Evolutionary conservation across 306 rosid genomes (phyloP).

Genomic region (Gastrolobium bilobum): DNA sequence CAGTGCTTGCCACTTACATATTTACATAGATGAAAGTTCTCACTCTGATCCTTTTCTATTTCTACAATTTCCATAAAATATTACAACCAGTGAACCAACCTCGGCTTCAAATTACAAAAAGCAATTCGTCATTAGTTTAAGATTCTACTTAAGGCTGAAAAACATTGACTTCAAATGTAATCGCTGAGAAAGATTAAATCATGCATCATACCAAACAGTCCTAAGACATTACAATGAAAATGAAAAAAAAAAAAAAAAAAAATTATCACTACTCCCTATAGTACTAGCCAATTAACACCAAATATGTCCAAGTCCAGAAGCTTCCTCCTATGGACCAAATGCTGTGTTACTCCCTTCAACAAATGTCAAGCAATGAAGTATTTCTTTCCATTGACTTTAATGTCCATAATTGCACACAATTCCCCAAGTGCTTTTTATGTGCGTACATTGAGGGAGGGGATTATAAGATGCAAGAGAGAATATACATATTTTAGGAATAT

Average conservation of each 20-base stretch:
- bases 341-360: slow-evolving; percentile 2
- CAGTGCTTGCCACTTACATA: slow-evolving; percentile 1
- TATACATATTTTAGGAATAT: slow-evolving; percentile 14
- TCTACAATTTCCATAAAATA: not conserved
- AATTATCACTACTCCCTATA: slow-evolving; percentile 1
- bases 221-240: not conserved
- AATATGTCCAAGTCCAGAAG: slow-evolving; percentile 4
- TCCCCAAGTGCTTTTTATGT: not conserved
- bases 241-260: not conserved
- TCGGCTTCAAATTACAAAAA: not conserved
- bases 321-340: slow-evolving; percentile 10
- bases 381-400: slow-evolving; percentile 11
- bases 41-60: slow-evolving; percentile 6
- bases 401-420: slow-evolving; percentile 2
- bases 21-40: not conserved
- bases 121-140: not conserved
- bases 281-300: not conserved
- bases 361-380: slow-evolving; percentile 12
- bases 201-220: not conserved
- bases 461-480: slow-evolving; percentile 18
- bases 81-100: not conserved
- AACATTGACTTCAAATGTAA: slow-evolving; percentile 17
- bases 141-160: not conserved
- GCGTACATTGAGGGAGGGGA: not conserved
- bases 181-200: not conserved